These are phyloP conservation scores for Calonectria hawksworthii DNA, from an alignment of 2,329 filamentous ascomycete genomes.

Conservation along the genomic window DNA sequence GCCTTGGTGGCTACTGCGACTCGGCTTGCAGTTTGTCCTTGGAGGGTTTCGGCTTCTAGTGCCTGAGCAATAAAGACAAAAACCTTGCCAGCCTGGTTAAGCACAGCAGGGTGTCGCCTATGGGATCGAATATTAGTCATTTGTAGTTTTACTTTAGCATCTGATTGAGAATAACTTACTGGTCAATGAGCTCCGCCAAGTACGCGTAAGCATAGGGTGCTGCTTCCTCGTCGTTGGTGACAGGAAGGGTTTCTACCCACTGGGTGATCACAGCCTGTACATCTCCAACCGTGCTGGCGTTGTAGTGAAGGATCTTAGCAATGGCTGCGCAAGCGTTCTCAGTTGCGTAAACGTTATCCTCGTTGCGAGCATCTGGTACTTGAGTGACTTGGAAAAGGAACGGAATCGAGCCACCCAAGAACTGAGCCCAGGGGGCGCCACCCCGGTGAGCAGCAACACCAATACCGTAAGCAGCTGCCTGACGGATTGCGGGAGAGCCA, in stretches of 20 bases:
- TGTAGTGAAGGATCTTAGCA: slow-evolving; percentile 96
- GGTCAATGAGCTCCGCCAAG: slow-evolving; percentile 89
- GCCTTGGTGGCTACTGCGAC: slow-evolving; percentile 84
- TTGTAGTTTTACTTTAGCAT: neutral
- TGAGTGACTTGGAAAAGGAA: slow-evolving; percentile 88
- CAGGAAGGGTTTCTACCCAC: slow-evolving; percentile 92
- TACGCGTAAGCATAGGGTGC: slow-evolving; percentile 97
- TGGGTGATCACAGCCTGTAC: slow-evolving; percentile 81
- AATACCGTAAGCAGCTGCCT: slow-evolving; percentile 96
- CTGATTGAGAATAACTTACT: slow-evolving; percentile 73
- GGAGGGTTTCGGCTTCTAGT: slow-evolving; percentile 90
- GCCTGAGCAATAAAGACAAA: slow-evolving; percentile 91
- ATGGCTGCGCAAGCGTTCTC: slow-evolving; percentile 98
- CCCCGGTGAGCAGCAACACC: slow-evolving; percentile 96
- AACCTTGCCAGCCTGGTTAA: slow-evolving; percentile 82
- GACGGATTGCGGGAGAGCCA: slow-evolving; percentile 88
- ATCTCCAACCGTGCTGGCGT: slow-evolving; percentile 81
- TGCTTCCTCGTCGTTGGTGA: slow-evolving; percentile 96
- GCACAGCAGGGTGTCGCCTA: slow-evolving; percentile 88
- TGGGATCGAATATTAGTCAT: slow-evolving; percentile 43
- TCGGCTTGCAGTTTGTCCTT: slow-evolving; percentile 83
- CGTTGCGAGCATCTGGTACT: slow-evolving; percentile 84
- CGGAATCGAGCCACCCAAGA: slow-evolving; percentile 83
- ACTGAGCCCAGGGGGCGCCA: slow-evolving; percentile 88
- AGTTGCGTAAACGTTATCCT: slow-evolving; percentile 96